Evolutionary conservation across 345 rosid species (phyloP), one percentile per base, ranked within the genome.

Genomic region (Sonneratia caseolaris): DNA sequence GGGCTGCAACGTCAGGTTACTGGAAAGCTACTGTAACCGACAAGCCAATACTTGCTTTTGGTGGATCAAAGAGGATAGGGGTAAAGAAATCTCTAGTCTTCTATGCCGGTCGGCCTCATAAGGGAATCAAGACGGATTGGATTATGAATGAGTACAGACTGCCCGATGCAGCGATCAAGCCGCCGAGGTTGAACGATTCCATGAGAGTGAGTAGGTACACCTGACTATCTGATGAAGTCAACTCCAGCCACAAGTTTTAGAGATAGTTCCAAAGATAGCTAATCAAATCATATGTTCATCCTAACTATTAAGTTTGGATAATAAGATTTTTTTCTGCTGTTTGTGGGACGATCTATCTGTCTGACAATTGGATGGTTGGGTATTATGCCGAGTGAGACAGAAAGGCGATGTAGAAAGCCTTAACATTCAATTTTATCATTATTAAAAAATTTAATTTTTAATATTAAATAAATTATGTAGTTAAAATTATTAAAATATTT

Each of bases 71-170:
- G 79, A 76, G 21, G 59, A 79, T 84, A 68, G 88, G 90, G 57
- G 88, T 84, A 32, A 84, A 84, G 81, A 84, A 86, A 79, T 81
- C 86, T 27, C 77, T 83, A 1, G 86, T 83, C 2, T 84, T 87
- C 64, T 83, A 84, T 75, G 47, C 56, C 1, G 87, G 87, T 27
- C 72, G 78, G 27, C 81, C 87, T 14, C 84, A 81, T 0, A 87
- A 76, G 72, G 86, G 85, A 36, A 42, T 66, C 35, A 84, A 86
- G 82, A 86, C 88, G 19, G 85, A 79, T 27, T 84, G 86, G 90
- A 74, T 77, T 68, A 84, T 84, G 91, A 79, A 76, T 43, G 91
- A 83, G 75, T 80, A 84, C n/a, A 76, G 87, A 72, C 66, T 87
- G 68, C 72, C 56, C 10, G 81, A 80, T 67, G 13, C 76, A 7